Evolutionary conservation across 2,329 filamentous ascomycete species (phyloP), one percentile per base, ranked within the genome.

Genomic region (Nakataea oryzae): DNA sequence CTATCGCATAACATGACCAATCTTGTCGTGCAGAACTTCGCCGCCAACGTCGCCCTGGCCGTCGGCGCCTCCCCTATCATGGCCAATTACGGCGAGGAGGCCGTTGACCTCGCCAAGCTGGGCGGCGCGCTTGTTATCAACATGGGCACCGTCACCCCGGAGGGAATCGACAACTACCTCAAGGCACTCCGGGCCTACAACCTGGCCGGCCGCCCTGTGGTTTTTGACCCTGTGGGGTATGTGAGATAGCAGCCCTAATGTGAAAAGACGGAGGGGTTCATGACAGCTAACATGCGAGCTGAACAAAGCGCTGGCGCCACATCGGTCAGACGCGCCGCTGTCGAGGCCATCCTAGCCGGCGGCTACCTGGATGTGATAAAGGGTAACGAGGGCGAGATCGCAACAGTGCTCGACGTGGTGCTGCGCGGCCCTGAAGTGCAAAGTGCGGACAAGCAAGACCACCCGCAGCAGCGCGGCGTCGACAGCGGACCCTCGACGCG

Each of bases 1-100:
- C 80, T 97, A 27, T 89, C 89, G 60, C 93, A 97, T 76, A 97
- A 96, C 75, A 97, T 97, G 91, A 97, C 95, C 61, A 97, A 97
- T 72, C 81, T 93, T 61, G 93, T 97, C 0, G 93, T 97, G 27
- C 92, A 96, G 70, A 96, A 97, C 75, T 90, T 97, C 69, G 90
- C 93, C 21, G 93, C 95, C 61, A 97, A 96, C 70, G 88, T 97
- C 3, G 91, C 91, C 54, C 81, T 97, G 21, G 85, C 88, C 41
- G 81, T 96, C 61, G 93, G 93, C 47, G 89, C 90, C 14, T 95
- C 89, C 26, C 93, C 93, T 54, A 97, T 97, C 74, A 97, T 97
- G 93, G 87, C 92, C 9, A 93, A 90, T 73, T 90, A 93, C 69
- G 90, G 87, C 29, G 84, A 86, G 60, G 93, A 97, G 78, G 92